Conservation (phyloP, 805 yeast genomes). For the Candida multigemmis region DNA sequence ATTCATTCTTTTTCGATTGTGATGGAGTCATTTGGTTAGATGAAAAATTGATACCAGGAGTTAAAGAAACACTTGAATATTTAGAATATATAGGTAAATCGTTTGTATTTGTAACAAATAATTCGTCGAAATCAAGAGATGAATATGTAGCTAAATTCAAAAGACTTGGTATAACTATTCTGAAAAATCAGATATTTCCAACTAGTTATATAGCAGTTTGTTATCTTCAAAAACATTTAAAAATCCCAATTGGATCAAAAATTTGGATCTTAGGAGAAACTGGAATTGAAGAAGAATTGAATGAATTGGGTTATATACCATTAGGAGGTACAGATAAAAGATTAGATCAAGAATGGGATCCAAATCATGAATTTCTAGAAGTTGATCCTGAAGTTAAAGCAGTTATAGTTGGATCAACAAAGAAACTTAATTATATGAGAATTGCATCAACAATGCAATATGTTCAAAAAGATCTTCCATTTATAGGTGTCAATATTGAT, state of each 20-base stretch:
- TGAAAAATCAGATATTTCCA: constrained; percentile 22
- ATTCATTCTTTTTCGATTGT: constrained; percentile 32
- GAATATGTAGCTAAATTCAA: constrained; percentile 22
- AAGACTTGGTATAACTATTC: constrained; percentile 18
- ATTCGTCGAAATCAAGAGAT: constrained; percentile 25
- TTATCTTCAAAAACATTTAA: constrained; percentile 12
- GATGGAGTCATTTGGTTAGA: constrained; percentile 37
- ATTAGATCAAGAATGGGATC: constrained; percentile 15
- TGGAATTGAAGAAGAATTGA: constrained; percentile 27
- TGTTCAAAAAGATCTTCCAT: constrained; percentile 23
- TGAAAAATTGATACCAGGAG: constrained; percentile 23
- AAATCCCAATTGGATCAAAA: constrained; percentile 19
- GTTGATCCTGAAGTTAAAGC: constrained; percentile 32
- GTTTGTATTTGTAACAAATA: constrained; percentile 28
- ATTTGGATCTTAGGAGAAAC: constrained; percentile 32
- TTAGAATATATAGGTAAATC: constrained; percentile 14
- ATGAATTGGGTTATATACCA: constrained; percentile 21
- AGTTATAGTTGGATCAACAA: constrained; percentile 31
- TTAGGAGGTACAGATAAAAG: constrained; percentile 24
- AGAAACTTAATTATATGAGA: constrained; percentile 25
- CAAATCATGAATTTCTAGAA: constrained; percentile 13
- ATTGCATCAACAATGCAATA: constrained; percentile 29
- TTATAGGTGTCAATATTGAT: constrained; percentile 33
- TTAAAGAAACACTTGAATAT: constrained; percentile 13
- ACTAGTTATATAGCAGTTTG: constrained; percentile 28